Evolutionary conservation across 2,329 filamentous ascomycete species (phyloP), one percentile per base, ranked within the genome.

Genomic region (Aspergillus pseudoterreus): DNA sequence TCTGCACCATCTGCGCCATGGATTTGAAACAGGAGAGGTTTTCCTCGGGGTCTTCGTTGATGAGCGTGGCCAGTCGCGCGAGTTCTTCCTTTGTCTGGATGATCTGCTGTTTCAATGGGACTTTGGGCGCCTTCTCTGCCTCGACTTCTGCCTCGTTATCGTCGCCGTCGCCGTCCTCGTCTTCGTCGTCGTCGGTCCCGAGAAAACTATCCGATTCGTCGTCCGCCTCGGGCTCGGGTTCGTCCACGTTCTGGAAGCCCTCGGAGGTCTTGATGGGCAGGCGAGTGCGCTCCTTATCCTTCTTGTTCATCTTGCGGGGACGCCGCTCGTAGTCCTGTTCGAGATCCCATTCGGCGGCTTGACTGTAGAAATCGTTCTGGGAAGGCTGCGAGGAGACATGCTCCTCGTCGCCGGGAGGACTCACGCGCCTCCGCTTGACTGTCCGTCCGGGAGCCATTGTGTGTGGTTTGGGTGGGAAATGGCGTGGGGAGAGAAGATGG

Each of bases 31-130:
- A 83, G 41, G 84, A 84, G 38, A 87, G 82, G 68, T 99, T 85
- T 67, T 96, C 92, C 68, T 99, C 95, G 0, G 94, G 94, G 55
- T 94, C 86, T 69, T 97, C 92, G 63, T 94, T 96, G 64, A 99
- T 80, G 47, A 86, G 75, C 44, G 81, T 80, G 2, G 92, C 94
- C 54, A 95, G 82, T 62, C 86, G 86, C 17, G 94, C 92, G 51
- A 99, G 75, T 65, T 97, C 92, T 67, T 97, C 94, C 70, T 99
- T 95, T 9, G 92, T 91, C 56, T 88, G 83, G 21, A 89, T 63
- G 45, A 99, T 88, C 70, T 96, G 89, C 64, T 95, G 83, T 52
- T 86, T 82, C 57, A 87, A 78, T 1, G 91, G 84, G 27, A 95
- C 76, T 58, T 84, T 81, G 1, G 87, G 84, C 53, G 39, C 19